Percentiles rank a stretch among this genome's conserved stretches.
These are phyloP conservation scores for Rosa lucieae DNA, from an alignment of 306 rosid genomes.

Conservation along the genomic window DNA sequence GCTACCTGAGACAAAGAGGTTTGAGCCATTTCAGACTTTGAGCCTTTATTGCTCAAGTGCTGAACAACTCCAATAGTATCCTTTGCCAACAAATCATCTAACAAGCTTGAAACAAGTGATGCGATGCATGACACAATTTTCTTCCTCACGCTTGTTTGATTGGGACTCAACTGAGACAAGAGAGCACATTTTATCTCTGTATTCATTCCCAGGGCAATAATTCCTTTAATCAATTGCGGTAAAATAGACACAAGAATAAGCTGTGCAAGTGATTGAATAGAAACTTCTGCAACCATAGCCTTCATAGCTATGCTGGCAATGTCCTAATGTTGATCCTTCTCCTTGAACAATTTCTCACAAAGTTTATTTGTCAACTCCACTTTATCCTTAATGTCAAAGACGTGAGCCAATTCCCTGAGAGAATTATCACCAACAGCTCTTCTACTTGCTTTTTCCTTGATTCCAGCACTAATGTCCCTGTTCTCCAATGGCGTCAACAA, in stretches of 20 bases:
- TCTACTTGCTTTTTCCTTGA: too few relatives aligned
- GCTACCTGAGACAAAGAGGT: too few relatives aligned
- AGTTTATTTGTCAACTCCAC: constrained; percentile 88
- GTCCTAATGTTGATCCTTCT: constrained; percentile 93
- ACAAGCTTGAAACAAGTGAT: constrained; percentile 87
- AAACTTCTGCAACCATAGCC: constrained; percentile 91
- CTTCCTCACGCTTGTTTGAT: constrained; percentile 88
- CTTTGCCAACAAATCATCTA: constrained; percentile 86
- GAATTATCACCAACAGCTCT: too few relatives aligned
- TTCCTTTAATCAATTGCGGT: constrained; percentile 77
- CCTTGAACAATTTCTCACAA: constrained; percentile 82
- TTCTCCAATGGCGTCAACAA: too few relatives aligned
- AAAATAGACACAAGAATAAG: constrained; percentile 68
- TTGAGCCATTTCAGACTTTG: constrained; percentile 77
- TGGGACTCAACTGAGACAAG: constrained; percentile 80
- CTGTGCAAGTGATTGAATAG: constrained; percentile 83
- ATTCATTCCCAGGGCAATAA: constrained; percentile 71
- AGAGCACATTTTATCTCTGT: constrained; percentile 87
- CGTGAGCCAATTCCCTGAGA: too few relatives aligned
- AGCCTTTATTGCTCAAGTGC: constrained; percentile 63
- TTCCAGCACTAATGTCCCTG: too few relatives aligned
- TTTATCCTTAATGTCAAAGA: too few relatives aligned
- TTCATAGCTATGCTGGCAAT: constrained; percentile 96
- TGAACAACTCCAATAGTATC: constrained; percentile 75
- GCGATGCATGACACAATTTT: constrained; percentile 89